Evolutionary conservation across 768 basidiomycete genomes (phyloP), one percentile per base, ranked within the genome.

Genomic region (Dioszegia hungarica): DNA sequence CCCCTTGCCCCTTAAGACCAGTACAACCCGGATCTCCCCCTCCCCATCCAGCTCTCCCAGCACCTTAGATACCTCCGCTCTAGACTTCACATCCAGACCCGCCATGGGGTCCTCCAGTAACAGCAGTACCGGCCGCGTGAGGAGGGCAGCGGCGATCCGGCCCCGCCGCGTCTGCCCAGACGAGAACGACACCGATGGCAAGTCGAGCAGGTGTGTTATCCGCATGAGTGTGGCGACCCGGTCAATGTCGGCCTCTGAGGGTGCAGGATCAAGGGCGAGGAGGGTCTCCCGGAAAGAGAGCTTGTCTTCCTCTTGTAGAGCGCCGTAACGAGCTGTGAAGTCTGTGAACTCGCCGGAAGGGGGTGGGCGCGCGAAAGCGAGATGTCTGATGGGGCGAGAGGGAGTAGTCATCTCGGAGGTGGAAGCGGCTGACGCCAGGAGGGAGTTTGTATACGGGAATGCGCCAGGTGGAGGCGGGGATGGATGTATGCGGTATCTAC

Each of bases 161-260:
- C 91, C 91, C 17, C 90, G 78, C 36, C 93, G 79, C 28, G 86
- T 97, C 78, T 99, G 93, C 0, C 94, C 94, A 67, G 93, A 94
- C 60, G 87, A 89, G 49, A 98, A 74, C 0, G 89, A 89, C 8
- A 97, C 80, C 3, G 89, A 72, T 0, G 94, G 94, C 5, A 94
- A 68, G 68, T 92, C 86, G n/a, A 98, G 78, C 24, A 93, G 76
- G 4, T 79, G 63, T 1, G 74, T 71, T 37, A 97, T 77, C 9
- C 81, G 81, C 71, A 97, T 80, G 44, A 76, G 73, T 2, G 78
- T 75, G 0, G 83, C 79, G n/a, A 89, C 73, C 1, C 78, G 74
- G 3, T 83, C 79, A 54, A 93, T 69, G 81, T 72, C 71, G 0
- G 27, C 45, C 1, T 54, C 29, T 15, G 54, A 54, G 1, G 67